Conservation (phyloP, 2,329 filamentous ascomycete genomes). For the Endothia cerciana region DNA sequence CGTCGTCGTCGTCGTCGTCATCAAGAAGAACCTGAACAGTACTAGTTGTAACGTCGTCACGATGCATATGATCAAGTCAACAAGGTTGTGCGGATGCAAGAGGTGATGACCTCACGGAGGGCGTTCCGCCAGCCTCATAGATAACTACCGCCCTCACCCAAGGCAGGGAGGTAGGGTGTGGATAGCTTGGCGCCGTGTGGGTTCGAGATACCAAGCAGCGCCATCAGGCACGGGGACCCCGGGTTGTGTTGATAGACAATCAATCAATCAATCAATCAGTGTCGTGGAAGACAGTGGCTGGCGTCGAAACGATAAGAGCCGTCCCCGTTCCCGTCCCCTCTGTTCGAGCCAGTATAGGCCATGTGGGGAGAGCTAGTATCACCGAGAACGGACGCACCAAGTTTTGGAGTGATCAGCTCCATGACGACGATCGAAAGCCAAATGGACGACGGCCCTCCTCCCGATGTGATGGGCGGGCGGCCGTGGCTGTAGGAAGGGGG, state of each 20-base stretch:
- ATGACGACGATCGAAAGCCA: constrained; percentile 6
- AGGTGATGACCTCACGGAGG: background rate
- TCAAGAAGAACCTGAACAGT: too few species aligned
- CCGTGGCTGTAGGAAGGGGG: too few species aligned
- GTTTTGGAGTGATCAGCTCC: constrained; percentile 16
- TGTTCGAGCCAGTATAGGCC: constrained; percentile 13
- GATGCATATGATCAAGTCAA: too few species aligned
- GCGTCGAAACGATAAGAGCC: constrained; percentile 18
- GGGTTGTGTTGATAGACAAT: background rate
- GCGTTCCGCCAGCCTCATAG: background rate
- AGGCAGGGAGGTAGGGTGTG: background rate
- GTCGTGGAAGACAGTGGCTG: background rate
- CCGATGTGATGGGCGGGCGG: background rate
- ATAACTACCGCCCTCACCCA: background rate
- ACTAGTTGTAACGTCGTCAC: too few species aligned
- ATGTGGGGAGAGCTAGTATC: constrained; percentile 22
- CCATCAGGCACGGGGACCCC: constrained; percentile 1
- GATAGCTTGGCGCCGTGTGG: background rate
- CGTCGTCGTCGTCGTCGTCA: too few species aligned
- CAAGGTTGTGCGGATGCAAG: background rate
- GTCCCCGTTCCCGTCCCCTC: constrained; percentile 8
- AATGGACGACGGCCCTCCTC: background rate
- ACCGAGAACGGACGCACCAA: constrained; percentile 24
- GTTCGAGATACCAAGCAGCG: background rate
- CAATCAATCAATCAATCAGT: background rate